Base-by-base conservation (phyloP, 192 early-diverging fungal genomes). In the Kappamyces sp. region DNA sequence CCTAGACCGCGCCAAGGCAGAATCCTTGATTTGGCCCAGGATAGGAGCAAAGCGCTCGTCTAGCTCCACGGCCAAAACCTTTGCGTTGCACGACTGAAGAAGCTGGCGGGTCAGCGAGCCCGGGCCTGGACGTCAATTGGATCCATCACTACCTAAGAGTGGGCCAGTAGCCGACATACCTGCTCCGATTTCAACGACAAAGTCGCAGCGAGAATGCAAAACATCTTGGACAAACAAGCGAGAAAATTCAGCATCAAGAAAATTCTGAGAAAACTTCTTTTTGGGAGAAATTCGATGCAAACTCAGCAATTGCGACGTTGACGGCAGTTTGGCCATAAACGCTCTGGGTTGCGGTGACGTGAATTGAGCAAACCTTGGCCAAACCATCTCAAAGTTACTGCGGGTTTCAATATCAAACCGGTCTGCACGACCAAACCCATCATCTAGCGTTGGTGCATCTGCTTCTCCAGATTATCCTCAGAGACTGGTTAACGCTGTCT, bases 161-260 rank as follows among this genome's bases (percentile, higher is more conserved):
- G n/a, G n/a, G n/a, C n/a, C n/a, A n/a, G n/a, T n/a, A n/a, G n/a
- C n/a, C n/a, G n/a, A 45, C 15, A 45, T 45, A 54, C 53, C 53
- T 54, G 53, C 29, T 2, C 53, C 53, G 31, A 54, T 54, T 54
- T 54, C 53, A 39, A 54, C 33, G 4, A 54, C 53, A 5, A 54
- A 29, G 41, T 15, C 30, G 31, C 45, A 43, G 4, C 15, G 35
- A 14, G 41, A 32, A 5, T 31, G 31, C 3, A 11, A 9, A 45
- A 11, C 15, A 11, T 11, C 11, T 45, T 45, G 11, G 11, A 32
- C 5, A 4, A 54, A 39, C 15, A 43, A 43, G 2, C 45, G 5
- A 4, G 34, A 39, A 15, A 37, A 54, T 54, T 54, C 45, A 15
- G 50, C 36, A 38, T 52, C 40, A 0, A 52, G 15, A 52, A 54